Evolutionary conservation across 768 basidiomycete species (phyloP).

Genomic region (Termitomyces sp.): DNA sequence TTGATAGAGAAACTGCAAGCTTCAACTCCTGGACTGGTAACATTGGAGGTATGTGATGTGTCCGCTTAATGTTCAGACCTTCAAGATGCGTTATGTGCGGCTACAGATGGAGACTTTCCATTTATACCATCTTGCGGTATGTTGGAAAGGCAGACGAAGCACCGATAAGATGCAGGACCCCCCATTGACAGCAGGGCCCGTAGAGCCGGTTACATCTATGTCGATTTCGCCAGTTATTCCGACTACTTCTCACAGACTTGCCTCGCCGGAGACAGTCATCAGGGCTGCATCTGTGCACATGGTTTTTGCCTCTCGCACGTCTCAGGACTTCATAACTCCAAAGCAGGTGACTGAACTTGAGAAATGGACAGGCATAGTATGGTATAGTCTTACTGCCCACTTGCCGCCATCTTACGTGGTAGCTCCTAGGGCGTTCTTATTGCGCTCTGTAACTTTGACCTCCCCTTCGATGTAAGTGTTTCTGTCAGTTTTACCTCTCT

Average conservation of each 20-base stretch:
- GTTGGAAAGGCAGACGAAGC: conserved; percentile 43
- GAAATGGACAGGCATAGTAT: conserved; percentile 49
- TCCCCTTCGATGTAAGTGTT: conserved; percentile 45
- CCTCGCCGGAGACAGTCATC: conserved; percentile 35
- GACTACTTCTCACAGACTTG: conserved; percentile 15
- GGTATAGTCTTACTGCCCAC: conserved; percentile 6
- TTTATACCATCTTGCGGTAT: conserved; percentile 70
- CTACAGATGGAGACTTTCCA: conserved; percentile 83
- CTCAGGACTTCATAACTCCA: conserved; percentile 72
- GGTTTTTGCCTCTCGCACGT: conserved; percentile 73
- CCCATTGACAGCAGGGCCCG: conserved; percentile 41
- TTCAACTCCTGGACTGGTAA: conserved; percentile 48
- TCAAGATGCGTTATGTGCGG: not conserved
- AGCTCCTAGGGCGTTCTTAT: conserved; percentile 45
- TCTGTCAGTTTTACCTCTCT: not conserved
- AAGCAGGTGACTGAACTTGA: conserved; percentile 54
- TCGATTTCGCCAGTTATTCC: conserved; percentile 15
- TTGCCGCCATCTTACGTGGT: conserved; percentile 3
- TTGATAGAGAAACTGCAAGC: conserved; percentile 53
- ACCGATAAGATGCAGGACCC: conserved; percentile 21
- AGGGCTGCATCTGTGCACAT: conserved; percentile 78
- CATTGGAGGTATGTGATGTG: conserved; percentile 54
- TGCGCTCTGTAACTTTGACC: conserved; percentile 41
- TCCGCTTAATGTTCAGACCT: not conserved
- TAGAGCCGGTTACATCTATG: conserved; percentile 29